Conservation (phyloP, 495 filamentous ascomycete genomes). For the Penicillium desertorum region DNA sequence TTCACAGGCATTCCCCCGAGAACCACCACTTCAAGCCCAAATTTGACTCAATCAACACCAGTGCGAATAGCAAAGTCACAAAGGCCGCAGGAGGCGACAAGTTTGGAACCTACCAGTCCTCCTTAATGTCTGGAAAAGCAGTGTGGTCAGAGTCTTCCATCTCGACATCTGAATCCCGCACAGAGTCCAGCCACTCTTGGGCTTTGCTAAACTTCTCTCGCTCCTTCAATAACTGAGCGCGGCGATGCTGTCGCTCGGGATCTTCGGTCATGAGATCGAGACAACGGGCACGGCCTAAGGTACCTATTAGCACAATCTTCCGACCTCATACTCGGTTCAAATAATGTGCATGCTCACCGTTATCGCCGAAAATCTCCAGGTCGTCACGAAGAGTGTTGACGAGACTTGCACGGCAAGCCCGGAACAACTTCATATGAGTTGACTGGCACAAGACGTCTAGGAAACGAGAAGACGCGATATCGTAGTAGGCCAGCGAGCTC, state of each 20-base stretch:
- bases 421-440: constrained; percentile 49
- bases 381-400: constrained; percentile 32
- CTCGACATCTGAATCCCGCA: constrained; percentile 22
- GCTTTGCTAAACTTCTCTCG: constrained; percentile 47
- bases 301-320: constrained; percentile 1
- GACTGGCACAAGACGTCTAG: constrained; percentile 49
- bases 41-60: background rate
- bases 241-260: constrained; percentile 40
- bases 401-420: constrained; percentile 40
- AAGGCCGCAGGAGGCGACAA: background rate
- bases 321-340: background rate
- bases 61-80: background rate
- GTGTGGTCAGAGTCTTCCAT: constrained; percentile 9
- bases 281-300: constrained; percentile 21
- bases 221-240: constrained; percentile 40
- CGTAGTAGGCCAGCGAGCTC: constrained; percentile 53
- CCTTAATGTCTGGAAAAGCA: background rate
- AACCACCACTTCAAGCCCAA: background rate
- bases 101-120: background rate
- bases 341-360: constrained; percentile 33
- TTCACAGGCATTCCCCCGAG: background rate
- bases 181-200: constrained; percentile 38
- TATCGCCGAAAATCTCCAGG: constrained; percentile 35
- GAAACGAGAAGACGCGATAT: constrained; percentile 50
- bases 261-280: constrained; percentile 48